Conservation (phyloP, 768 basidiomycete genomes). For the Cystofilobasidium bisporidii region DNA sequence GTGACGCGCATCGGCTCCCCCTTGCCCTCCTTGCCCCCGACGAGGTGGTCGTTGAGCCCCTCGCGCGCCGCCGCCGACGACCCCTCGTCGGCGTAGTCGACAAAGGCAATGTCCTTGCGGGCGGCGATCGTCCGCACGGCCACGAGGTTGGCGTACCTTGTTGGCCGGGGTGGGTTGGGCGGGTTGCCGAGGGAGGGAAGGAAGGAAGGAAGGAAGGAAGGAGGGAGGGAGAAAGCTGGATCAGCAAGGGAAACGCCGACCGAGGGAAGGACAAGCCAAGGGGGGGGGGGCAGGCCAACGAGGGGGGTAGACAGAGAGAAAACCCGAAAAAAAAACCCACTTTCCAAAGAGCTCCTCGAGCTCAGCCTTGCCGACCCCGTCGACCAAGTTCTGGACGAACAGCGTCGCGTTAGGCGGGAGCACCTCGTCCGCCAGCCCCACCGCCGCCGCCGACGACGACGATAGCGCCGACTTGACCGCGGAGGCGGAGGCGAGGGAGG, state of each 20-base stretch:
- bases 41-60: conserved; percentile 91
- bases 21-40: conserved; percentile 40
- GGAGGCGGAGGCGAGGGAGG: conserved; percentile 55
- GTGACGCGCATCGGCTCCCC: conserved; percentile 31
- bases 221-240: no score
- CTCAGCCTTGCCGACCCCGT: conserved; percentile 82
- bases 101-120: conserved; percentile 95
- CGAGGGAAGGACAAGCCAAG: no score
- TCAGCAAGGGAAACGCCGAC: no score
- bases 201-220: neutral
- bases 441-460: conserved; percentile 33
- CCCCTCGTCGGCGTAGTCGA: conserved; percentile 89
- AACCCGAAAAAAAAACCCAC: no score
- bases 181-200: neutral
- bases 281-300: no score
- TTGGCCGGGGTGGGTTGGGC: no score
- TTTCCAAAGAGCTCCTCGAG: conserved; percentile 83
- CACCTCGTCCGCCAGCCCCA: conserved; percentile 99
- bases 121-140: conserved; percentile 98
- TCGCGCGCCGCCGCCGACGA: conserved; percentile 87
- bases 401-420: conserved; percentile 98
- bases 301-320: no score
- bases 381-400: conserved; percentile 93
- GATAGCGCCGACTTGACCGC: neutral
- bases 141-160: conserved; percentile 84